Base-by-base conservation (phyloP, 208 protist species). In the Zelonia costaricensis region DNA sequence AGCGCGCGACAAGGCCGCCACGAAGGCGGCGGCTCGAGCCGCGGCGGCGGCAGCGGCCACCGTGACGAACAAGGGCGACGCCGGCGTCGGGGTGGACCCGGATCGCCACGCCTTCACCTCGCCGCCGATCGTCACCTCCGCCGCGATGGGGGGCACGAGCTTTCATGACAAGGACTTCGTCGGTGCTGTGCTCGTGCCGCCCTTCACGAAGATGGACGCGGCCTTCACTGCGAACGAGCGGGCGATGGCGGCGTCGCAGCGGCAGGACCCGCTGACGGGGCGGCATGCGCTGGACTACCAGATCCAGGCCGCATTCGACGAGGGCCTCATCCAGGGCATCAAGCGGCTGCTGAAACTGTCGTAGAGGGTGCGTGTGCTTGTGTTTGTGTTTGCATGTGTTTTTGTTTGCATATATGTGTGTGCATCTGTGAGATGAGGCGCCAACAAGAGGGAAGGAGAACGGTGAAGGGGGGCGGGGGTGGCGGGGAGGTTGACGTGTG, bases 161-260 rank as follows among this genome's bases (percentile, higher is more conserved):
- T 4, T 62, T 38, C 38, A 62, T 30, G 54, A 56, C 44, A 35
- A 49, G 13, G 54, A 69, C 46, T 48, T 48, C 38, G 48, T 69
- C 16, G 54, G 54, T 9, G 27, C 54, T 0, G 28, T 43, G 35
- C 36, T 69, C 44, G 13, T 62, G 15, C 63, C 63, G 38, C 63
- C 63, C 13, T 62, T 49, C 38, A 1, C 12, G 22, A 69, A 47
- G 46, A 56, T 69, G 6, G 63, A 69, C 45, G 12, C 18, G 13
- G 10, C 30, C 0, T 69, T 69, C 16, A 2, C 62, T 12, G 31
- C 8, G 0, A 31, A 20, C 1, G 38, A 1, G 30, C 33, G 22
- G 2, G 44, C 30, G 12, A 44, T 55, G 9, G 35, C 62, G 3
- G 13, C 38, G 23, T 27, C 53, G 0, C 15, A 52, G 23, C 49